Percentiles rank a stretch among this genome's conserved stretches.
Conservation (phyloP, 2,329 filamentous ascomycete genomes). For the Ophiobolus disseminans region DNA sequence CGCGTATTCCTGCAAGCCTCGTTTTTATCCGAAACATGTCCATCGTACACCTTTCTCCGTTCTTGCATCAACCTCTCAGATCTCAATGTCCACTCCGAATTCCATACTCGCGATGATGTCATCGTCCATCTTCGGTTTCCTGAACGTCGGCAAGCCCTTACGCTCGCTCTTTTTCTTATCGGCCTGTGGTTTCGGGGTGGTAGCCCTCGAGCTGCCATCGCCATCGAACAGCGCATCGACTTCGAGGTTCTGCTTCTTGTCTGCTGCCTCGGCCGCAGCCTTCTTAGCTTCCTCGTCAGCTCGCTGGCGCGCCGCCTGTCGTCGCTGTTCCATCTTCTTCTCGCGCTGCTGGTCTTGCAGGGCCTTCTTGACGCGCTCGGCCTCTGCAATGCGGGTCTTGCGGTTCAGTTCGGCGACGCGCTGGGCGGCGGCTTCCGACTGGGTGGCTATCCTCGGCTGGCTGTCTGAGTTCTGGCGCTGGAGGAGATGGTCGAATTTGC, state of each 20-base stretch:
- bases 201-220: conserved; percentile 51
- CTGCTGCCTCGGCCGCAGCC: conserved; percentile 44
- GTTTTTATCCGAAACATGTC: neutral
- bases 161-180: conserved; percentile 61
- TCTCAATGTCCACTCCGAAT: conserved; percentile 89
- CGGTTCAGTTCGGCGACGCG: conserved; percentile 83
- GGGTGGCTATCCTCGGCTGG: conserved; percentile 62
- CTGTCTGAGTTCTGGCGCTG: conserved; percentile 72
- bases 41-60: neutral
- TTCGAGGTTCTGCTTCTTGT: conserved; percentile 39
- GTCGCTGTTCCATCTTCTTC: conserved; percentile 44
- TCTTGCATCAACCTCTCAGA: conserved; percentile 60
- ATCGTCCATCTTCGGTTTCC: conserved; percentile 81
- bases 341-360: conserved; percentile 74
- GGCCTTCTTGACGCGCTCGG: conserved; percentile 88
- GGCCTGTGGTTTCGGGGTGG: conserved; percentile 54
- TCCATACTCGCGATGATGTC: conserved; percentile 91
- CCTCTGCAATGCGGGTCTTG: conserved; percentile 82
- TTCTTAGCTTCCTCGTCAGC: conserved; percentile 61
- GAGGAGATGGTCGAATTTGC: conserved; percentile 55
- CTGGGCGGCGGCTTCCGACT: conserved; percentile 73
- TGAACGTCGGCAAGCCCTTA: conserved; percentile 71
- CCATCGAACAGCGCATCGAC: conserved; percentile 58
- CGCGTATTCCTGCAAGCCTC: neutral
- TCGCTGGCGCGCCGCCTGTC: conserved; percentile 52